These are phyloP conservation scores for Trichoderma afroharzianum DNA, from an alignment of 2,329 filamentous ascomycete genomes.

Conservation along the genomic window DNA sequence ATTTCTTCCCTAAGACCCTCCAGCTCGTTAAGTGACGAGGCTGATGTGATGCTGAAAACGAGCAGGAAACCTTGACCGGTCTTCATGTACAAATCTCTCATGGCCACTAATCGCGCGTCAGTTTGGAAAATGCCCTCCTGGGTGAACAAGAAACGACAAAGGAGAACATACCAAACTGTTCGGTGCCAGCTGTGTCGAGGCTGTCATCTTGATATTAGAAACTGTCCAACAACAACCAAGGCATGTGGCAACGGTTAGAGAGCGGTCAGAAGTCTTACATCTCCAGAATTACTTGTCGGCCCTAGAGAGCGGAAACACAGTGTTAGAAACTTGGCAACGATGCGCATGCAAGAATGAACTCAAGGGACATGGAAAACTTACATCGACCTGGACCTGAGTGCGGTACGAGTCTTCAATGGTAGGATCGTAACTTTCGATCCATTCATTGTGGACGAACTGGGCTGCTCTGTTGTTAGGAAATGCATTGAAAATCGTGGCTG, in stretches of 20 bases:
- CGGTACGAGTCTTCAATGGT: slow-evolving; percentile 77
- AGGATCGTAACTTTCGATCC: slow-evolving; percentile 84
- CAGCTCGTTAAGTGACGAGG: slow-evolving; percentile 78
- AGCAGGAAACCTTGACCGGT: slow-evolving; percentile 87
- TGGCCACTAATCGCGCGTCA: slow-evolving; percentile 44
- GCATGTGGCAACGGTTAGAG: background rate
- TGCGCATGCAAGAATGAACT: too few relatives aligned
- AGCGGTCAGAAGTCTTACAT: slow-evolving; percentile 57
- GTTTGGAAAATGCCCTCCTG: background rate
- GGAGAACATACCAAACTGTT: slow-evolving; percentile 74
- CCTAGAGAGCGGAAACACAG: slow-evolving; percentile 46
- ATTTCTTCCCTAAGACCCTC: slow-evolving; percentile 82
- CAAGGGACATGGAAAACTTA: slow-evolving; percentile 54
- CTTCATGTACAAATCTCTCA: slow-evolving; percentile 88
- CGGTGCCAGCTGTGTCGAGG: slow-evolving; percentile 85
- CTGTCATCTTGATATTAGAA: slow-evolving; percentile 36
- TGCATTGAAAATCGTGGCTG: background rate
- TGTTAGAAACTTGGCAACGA: slow-evolving; percentile 28
- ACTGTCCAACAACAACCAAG: background rate
- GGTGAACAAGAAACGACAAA: background rate
- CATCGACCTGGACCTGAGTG: slow-evolving; percentile 76
- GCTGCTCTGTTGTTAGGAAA: slow-evolving; percentile 47
- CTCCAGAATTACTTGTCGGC: slow-evolving; percentile 82
- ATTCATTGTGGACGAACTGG: slow-evolving; percentile 91
- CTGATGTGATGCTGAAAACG: slow-evolving; percentile 86